Base-by-base conservation (phyloP, 2,329 filamentous ascomycete species). In the Trichoderma lentiforme region DNA sequence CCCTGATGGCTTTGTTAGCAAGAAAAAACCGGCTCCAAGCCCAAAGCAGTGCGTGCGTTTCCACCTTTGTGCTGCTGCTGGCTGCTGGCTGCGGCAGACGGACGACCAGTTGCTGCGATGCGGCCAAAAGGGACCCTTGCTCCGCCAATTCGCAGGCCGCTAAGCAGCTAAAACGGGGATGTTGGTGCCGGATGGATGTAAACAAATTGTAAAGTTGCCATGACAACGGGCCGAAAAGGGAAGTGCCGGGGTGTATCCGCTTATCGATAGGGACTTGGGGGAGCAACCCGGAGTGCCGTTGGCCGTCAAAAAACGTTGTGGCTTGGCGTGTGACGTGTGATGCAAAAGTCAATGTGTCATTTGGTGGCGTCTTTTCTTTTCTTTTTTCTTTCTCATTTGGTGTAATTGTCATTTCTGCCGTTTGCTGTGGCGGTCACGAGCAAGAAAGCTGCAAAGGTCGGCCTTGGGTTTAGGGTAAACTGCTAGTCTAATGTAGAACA, bases 181-280 rank as follows among this genome's bases (percentile, higher is more conserved):
- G 69, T 60, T 71, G 72, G 74, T 39, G 74, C 74, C 4, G 28
- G 15, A 73, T 73, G 73, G 74, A 77, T 79, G 81, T 82, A 82
- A 83, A 83, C 80, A 82, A 82, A 73, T 66, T 43, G 73, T 62
- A 67, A 28, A 34, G 81, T 75, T 82, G 81, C 78, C 80, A 83
- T 80, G 78, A 81, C 81, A 82, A 83, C 81, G 71, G 28, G 24
- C 56, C 3, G 28, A 36, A 30, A 9, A 4, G 30, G 32, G 32
- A 53, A 32, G 21, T 67, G 66, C 77, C 75, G 77, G 72, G 43
- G 73, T 75, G 74, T 68, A 73, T 39, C 75, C 77, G 32, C n/a
- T 53, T 74, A 74, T 76, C 75, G 75, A 75, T 76, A 75, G 51
- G 7, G 32, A 12, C n/a, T 4, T 15, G 47, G 21, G 14, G 61